Evolutionary conservation across 73 alveolate genomes (phyloP), one percentile per base, ranked within the genome.

Genomic region (Diophrys sp.): DNA sequence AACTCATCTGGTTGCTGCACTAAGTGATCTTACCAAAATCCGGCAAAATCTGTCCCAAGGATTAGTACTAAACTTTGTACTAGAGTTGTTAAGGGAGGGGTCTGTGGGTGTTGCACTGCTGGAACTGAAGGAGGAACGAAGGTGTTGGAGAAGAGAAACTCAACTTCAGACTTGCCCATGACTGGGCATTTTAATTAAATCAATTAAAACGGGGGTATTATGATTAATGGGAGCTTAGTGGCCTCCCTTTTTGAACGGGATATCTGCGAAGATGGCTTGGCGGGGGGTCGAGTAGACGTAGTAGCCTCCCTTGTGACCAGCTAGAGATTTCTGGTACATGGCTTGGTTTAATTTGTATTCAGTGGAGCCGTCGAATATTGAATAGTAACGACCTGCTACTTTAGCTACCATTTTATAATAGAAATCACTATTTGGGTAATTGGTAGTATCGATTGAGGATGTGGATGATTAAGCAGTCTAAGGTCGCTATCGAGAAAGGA

Each of bases 351-450:
- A 44, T 24, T 33, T 56, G 71, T 89, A 89, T 67, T 80, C 89
- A 0, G 87, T 81, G 24, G 79, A 33, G 1, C 81, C 71, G 66
- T 89, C 91, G 70, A 68, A 89, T 14, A 89, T 84, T 0, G 96
- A 89, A 57, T 70, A 80, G 77, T 74, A 84, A 11, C 73, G 70
- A 0, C 91, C 96, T 31, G 55, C 74, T 24, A 87, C 73, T 57
- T 80, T 89, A 24, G 96, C 96, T 18, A 89, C 93, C 68, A 89
- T 31, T 66, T 89, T 89, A 81, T 89, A 89, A 68, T 84, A 89
- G 79, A 75, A 89, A 67, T 80, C 93, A 25, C 82, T 84, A 33
- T 75, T 83, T 1, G 84, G 87, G 31, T 33, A 78, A 67, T 81
- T 32, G 25, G 56, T 24, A n/a, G 75, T 29, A 25, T 82, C 68